Conservation (phyloP, 1,139 yeast genomes). For the Suhomyces chickasaworum region DNA sequence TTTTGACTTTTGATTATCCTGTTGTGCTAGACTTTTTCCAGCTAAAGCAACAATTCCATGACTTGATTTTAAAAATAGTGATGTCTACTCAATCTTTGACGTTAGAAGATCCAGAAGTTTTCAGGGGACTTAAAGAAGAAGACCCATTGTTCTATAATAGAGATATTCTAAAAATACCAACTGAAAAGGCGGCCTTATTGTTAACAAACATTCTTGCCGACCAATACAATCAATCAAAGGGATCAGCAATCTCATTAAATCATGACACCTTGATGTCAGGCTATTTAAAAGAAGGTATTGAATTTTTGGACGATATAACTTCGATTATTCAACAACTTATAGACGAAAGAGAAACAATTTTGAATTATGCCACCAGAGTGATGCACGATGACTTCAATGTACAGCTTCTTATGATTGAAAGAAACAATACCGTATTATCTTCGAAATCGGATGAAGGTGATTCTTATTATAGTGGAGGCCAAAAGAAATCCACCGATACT, state of each 20-base stretch:
- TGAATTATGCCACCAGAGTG: slow-evolving; percentile 73
- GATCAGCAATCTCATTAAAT: slow-evolving; percentile 51
- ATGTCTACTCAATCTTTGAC: slow-evolving; percentile 74
- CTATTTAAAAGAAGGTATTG: slow-evolving; percentile 48
- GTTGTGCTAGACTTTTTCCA: slow-evolving; percentile 74
- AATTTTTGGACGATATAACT: slow-evolving; percentile 47
- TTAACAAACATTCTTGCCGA: slow-evolving; percentile 48
- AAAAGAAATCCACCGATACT: slow-evolving; percentile 39
- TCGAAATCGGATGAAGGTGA: slow-evolving; percentile 42
- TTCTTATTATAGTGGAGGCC: slow-evolving; percentile 40
- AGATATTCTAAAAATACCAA: slow-evolving; percentile 40
- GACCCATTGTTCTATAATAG: slow-evolving; percentile 48
- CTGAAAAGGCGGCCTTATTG: slow-evolving; percentile 54
- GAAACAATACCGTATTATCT: slow-evolving; percentile 55
- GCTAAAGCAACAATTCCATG: slow-evolving; percentile 73
- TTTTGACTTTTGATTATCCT: slow-evolving; percentile 56
- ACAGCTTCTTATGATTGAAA: slow-evolving; percentile 59
- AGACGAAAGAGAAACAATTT: slow-evolving; percentile 67
- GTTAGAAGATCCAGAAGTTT: slow-evolving; percentile 71
- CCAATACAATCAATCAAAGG: slow-evolving; percentile 43
- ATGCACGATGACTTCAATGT: slow-evolving; percentile 74
- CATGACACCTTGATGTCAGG: slow-evolving; percentile 49
- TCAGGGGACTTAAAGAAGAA: slow-evolving; percentile 62
- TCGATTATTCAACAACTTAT: slow-evolving; percentile 56
- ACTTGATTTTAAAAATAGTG: slow-evolving; percentile 58